Conservation (phyloP, 225 moss, liverwort and hornwort genomes). For the Antitrichia curtipendula region DNA sequence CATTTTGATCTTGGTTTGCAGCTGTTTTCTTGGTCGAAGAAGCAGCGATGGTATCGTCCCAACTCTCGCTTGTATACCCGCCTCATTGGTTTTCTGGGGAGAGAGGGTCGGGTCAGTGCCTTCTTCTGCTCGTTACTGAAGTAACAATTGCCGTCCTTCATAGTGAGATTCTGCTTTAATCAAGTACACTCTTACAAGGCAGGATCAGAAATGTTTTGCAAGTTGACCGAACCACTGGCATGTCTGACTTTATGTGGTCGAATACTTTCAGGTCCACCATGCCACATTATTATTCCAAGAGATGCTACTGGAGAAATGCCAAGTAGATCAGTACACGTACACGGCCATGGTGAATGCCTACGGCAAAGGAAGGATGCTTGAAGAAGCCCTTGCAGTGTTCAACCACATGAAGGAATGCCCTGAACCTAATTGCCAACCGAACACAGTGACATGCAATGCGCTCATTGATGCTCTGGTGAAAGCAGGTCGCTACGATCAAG, state of each 20-base stretch:
- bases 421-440: slow-evolving; percentile 62
- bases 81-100: slow-evolving; percentile 79
- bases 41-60: slow-evolving; percentile 59
- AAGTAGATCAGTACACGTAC: slow-evolving; percentile 75
- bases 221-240: neutral
- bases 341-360: slow-evolving; percentile 80
- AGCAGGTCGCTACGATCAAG: slow-evolving; percentile 53
- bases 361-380: slow-evolving; percentile 68
- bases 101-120: slow-evolving; percentile 52
- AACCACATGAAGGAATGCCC: slow-evolving; percentile 69
- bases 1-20: slow-evolving; percentile 14
- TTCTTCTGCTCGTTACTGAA: neutral
- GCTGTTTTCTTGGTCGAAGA: slow-evolving; percentile 87
- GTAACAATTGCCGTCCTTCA: neutral
- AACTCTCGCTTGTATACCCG: slow-evolving; percentile 77
- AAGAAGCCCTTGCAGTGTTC: slow-evolving; percentile 72
- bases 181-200: neutral
- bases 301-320: slow-evolving; percentile 76
- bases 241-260: neutral
- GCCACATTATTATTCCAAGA: slow-evolving; percentile 70
- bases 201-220: neutral
- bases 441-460: slow-evolving; percentile 70
- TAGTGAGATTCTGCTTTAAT: neutral
- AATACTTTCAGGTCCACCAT: slow-evolving; percentile 28
- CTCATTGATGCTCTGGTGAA: slow-evolving; percentile 64